These are phyloP conservation scores for Sphaerulina vaccinii DNA, from an alignment of 2,329 filamentous ascomycete genomes.

Conservation along the genomic window DNA sequence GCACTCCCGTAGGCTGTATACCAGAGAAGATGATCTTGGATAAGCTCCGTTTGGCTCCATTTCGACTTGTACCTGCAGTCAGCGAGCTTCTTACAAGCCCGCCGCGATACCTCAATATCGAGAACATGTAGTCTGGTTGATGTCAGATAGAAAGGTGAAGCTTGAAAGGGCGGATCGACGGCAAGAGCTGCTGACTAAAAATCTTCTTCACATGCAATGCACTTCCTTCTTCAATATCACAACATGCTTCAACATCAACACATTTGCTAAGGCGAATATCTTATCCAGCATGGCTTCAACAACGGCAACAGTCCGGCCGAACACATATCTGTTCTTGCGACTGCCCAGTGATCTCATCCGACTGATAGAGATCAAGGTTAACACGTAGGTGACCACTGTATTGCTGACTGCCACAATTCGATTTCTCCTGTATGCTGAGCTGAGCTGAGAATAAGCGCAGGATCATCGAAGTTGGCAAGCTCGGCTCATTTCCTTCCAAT, in stretches of 20 bases:
- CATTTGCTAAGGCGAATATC: neutral
- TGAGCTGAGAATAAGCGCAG: constrained; percentile 51
- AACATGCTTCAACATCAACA: neutral
- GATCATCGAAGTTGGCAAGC: constrained; percentile 86
- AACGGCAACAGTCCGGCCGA: constrained; percentile 50
- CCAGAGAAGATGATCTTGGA: constrained; percentile 77
- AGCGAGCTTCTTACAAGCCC: neutral
- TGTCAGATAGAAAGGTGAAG: neutral
- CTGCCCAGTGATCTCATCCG: constrained; percentile 60
- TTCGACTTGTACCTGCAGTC: neutral
- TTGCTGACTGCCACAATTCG: constrained; percentile 23
- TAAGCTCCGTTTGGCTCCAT: neutral
- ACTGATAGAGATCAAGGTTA: constrained; percentile 59
- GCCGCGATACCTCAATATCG: neutral
- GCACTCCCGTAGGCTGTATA: constrained; percentile 92
- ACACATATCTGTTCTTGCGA: constrained; percentile 54
- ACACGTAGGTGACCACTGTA: constrained; percentile 56
- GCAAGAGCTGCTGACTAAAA: neutral
- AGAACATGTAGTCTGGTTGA: constrained; percentile 4
- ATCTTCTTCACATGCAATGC: neutral
- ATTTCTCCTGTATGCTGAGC: constrained; percentile 34
- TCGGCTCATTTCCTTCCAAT: constrained; percentile 85
- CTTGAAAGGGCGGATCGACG: neutral
- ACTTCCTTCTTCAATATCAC: neutral
- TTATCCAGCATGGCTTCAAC: constrained; percentile 33